Percentiles rank a stretch among this genome's conserved stretches.
phyloP scores from a whole-genome alignment of 352 stramenopile genomes.

The Globisporangium middletonii region DNA sequence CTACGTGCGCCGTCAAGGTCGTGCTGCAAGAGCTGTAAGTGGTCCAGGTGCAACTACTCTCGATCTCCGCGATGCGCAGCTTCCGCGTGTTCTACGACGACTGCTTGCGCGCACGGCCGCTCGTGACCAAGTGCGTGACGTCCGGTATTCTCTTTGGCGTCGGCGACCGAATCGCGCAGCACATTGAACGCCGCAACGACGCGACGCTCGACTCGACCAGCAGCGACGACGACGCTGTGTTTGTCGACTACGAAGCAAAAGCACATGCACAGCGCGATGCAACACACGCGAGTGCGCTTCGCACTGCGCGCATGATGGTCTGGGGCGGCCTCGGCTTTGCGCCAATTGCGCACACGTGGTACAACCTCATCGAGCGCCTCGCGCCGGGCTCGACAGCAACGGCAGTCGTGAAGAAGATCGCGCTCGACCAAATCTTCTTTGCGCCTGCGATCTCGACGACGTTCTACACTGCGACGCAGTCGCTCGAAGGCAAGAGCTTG shows the following conservation, averaged over 20 bases:
- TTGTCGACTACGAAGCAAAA: slow-evolving; percentile 11
- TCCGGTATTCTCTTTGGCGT: slow-evolving; percentile 60
- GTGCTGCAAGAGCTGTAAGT: too few species aligned
- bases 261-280: not conserved
- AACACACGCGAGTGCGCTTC: not conserved
- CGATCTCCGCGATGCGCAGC: slow-evolving; percentile 22
- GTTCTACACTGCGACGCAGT: slow-evolving; percentile 38
- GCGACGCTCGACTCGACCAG: not conserved
- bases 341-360: slow-evolving; percentile 88
- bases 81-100: slow-evolving; percentile 47
- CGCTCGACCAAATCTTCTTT: slow-evolving; percentile 38
- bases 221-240: not conserved
- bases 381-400: slow-evolving; percentile 20
- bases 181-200: slow-evolving; percentile 22
- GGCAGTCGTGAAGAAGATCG: slow-evolving; percentile 34
- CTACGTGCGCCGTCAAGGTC: too few species aligned
- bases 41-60: not conserved
- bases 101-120: slow-evolving; percentile 38
- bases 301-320: slow-evolving; percentile 62
- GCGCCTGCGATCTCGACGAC: slow-evolving; percentile 29
- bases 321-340: slow-evolving; percentile 85
- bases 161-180: slow-evolving; percentile 58
- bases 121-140: slow-evolving; percentile 69
- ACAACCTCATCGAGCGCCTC: slow-evolving; percentile 68
- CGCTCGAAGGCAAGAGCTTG: slow-evolving; percentile 27